Evolutionary conservation across 306 rosid genomes (phyloP), one percentile per base, ranked within the genome.

Genomic region (Cucumis cinereus): DNA sequence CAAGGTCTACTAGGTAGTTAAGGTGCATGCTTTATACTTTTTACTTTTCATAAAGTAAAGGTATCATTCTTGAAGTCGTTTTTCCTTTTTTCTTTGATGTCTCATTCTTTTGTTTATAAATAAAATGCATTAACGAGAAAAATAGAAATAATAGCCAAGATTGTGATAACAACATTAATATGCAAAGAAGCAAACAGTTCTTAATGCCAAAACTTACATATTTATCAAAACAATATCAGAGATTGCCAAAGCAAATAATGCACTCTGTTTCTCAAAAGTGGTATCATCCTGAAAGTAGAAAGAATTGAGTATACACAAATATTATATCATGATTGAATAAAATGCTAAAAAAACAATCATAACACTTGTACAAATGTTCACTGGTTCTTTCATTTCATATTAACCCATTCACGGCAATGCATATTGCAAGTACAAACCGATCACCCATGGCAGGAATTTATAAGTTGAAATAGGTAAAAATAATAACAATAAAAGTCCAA

Each of bases 251-350:
- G 97, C 90, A 85, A 91, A 91, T 20, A 91, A 88, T 47, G 98
- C 98, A 67, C 97, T 94, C 79, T 91, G 98, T 76, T 91, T 94
- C 89, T 94, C 98, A n/a, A 94, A 94, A 60, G 96, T 61, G 50
- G 98, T 91, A 83, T 94, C 98, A 82, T 91, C 96, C 98, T 94
- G 93, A 24, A 67, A 81, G 77, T 76, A 10, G 79, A 43, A 74
- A 82, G 47, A 61, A 33, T 55, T 28, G 33, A 77, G 28, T 78
- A 50, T 22, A 56, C 54, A 74, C 12, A 64, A 76, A 57, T 17
- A 74, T 20, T 24, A 61, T 75, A 63, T 79, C 84, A 10, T 67
- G 23, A 74, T 20, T 53, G 30, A 12, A 70, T 47, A 24, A 70
- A 70, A 67, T 41, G 3, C 14, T 41, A 41, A 41, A n/a, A 68